Evolutionary conservation across 345 rosid species (phyloP).

Genomic region (Raphanus raphanistrum): DNA sequence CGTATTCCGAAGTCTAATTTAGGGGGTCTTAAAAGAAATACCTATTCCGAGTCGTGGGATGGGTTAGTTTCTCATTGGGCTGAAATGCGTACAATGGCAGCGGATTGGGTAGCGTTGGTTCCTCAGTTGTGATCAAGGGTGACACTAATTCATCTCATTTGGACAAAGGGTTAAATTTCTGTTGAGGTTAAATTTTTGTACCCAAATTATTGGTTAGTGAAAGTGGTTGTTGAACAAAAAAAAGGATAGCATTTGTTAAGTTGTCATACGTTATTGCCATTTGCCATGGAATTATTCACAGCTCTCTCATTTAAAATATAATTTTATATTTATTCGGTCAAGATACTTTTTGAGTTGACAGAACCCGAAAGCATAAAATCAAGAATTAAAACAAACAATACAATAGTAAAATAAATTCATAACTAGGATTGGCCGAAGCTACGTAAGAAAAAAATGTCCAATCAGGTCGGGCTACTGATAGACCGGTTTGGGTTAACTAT

Average conservation of each 20-base stretch:
- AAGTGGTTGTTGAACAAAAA: no score
- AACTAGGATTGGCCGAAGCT: constrained; percentile 30
- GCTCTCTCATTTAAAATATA: constrained; percentile 1
- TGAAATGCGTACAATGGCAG: no score
- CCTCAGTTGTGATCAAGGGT: no score
- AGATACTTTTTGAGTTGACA: constrained; percentile 25
- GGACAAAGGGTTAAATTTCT: no score
- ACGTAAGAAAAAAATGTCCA: constrained; percentile 28
- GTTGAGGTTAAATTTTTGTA: no score
- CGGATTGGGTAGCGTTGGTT: no score
- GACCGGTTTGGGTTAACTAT: constrained; percentile 31
- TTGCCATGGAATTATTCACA: constrained; percentile 3
- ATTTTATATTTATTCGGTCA: constrained; percentile 16
- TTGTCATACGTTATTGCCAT: constrained; percentile 5
- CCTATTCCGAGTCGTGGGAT: no score
- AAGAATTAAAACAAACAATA: constrained; percentile 1
- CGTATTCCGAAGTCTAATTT: no score
- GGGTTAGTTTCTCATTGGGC: no score
- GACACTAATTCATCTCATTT: no score
- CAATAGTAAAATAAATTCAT: not conserved
- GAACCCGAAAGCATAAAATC: constrained; percentile 23
- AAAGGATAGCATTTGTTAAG: not conserved
- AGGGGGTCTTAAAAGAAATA: no score
- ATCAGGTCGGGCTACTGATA: constrained; percentile 40
- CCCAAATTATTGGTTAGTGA: no score